Base-by-base conservation (phyloP, 2,329 filamentous ascomycete genomes). In the Arthrobotrys conoides region DNA sequence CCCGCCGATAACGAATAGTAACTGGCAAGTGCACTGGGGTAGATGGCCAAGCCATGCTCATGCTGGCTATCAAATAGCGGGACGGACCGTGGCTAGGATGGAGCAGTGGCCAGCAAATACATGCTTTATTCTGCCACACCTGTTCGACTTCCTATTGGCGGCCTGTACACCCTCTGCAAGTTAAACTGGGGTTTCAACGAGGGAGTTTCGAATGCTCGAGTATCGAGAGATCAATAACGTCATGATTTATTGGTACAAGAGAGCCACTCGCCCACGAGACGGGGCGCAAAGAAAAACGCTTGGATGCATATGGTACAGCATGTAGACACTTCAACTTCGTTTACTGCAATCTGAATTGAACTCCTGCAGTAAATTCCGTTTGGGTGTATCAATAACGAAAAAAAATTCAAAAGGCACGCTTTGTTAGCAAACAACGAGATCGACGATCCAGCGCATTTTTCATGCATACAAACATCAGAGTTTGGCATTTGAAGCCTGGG, bases 61-160 rank as follows among this genome's bases (percentile, higher is more conserved):
- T 41, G 53, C 30, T 59, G 46, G 51, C 70, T 59, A 59, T 72
- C 70, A 59, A 73, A 67, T 72, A 48, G 63, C 75, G 75, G 75
- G 75, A 64, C 75, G 75, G 75, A 68, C 75, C 75, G 75, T 72
- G 68, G 57, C 75, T 72, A 33, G 68, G 61, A 71, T 65, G 10
- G 51, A 59, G 57, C 59, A 68, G 33, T 51, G 55, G 63, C 68
- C 53, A 78, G 36, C 68, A 55, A 72, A 67, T 61, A 69, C 73
- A 68, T 71, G 75, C 75, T 66, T 63, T 64, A 57, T 72, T 53
- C 61, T 71, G 73, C 67, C 63, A 49, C 33, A 48, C 51, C 33
- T 51, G 61, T 57, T 53, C 46, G 14, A 16, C 57, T 61, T 78
- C 67, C 73, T 77, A 77, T 77, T 77, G 67, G 73, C 38, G 51